phyloP scores from a whole-genome alignment of 129 eudicot genomes.

The Saposhnikovia divaricata region DNA sequence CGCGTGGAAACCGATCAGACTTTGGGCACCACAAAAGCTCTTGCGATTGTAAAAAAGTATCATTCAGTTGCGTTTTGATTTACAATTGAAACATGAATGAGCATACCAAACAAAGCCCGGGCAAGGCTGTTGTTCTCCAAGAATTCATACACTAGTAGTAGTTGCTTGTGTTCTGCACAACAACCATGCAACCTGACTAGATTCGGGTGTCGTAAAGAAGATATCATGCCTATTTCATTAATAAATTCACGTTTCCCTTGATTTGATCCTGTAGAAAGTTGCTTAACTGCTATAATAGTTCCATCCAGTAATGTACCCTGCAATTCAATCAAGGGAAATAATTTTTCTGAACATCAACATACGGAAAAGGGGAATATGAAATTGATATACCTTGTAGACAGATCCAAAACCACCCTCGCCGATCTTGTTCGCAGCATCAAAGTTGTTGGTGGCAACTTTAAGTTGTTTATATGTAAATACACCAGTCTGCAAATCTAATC shows the following conservation, averaged over 20 bases:
- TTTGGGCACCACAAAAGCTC: neutral
- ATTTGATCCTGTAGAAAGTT: slow-evolving; percentile 50
- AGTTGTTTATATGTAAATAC: slow-evolving; percentile 53
- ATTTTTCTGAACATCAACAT: neutral
- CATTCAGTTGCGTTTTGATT: neutral
- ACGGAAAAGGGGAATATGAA: neutral
- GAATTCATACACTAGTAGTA: slow-evolving; percentile 58
- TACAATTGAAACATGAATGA: neutral
- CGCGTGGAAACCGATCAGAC: neutral
- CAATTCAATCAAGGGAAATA: neutral
- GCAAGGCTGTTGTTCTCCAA: slow-evolving; percentile 75
- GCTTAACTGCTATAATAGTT: slow-evolving; percentile 52
- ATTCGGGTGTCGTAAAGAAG: slow-evolving; percentile 59
- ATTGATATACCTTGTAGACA: slow-evolving; percentile 46
- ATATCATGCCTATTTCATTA: slow-evolving; percentile 65
- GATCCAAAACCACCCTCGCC: slow-evolving; percentile 81
- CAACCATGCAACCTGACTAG: slow-evolving; percentile 58
- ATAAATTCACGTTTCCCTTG: slow-evolving; percentile 68
- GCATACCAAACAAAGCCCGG: slow-evolving; percentile 44
- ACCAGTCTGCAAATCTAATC: slow-evolving; percentile 46
- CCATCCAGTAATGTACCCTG: slow-evolving; percentile 60
- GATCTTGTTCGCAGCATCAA: slow-evolving; percentile 41
- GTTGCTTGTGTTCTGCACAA: slow-evolving; percentile 51
- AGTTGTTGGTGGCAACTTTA: slow-evolving; percentile 54
- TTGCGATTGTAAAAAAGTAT: neutral